These are phyloP conservation scores for Russula virescens DNA, from an alignment of 768 basidiomycete genomes.

Conservation along the genomic window DNA sequence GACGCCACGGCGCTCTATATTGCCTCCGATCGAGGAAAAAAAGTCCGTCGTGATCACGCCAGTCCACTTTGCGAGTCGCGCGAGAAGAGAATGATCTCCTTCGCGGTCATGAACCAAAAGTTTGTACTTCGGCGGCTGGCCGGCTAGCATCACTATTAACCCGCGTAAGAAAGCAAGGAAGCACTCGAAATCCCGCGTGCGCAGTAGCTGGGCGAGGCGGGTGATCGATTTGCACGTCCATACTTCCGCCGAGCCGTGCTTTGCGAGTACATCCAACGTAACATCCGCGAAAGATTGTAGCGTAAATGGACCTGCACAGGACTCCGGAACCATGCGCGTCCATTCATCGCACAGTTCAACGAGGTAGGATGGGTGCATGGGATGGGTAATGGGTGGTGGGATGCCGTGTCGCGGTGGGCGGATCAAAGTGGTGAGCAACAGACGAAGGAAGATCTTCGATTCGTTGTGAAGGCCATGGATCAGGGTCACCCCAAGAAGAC, in stretches of 20 bases:
- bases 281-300: slow-evolving; percentile 32
- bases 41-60: slow-evolving; percentile 25
- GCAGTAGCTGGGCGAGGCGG: slow-evolving; percentile 33
- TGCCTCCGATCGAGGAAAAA: neutral
- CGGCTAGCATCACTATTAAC: slow-evolving; percentile 26
- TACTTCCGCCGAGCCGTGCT: slow-evolving; percentile 23
- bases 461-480: slow-evolving; percentile 40
- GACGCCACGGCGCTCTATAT: neutral
- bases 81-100: slow-evolving; percentile 2
- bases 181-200: slow-evolving; percentile 30
- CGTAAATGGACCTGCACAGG: slow-evolving; percentile 1
- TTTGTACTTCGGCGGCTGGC: neutral
- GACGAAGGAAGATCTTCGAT: slow-evolving; percentile 39
- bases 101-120: neutral
- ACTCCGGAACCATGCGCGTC: neutral
- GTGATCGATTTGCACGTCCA: slow-evolving; percentile 43
- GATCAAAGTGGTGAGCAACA: slow-evolving; percentile 38
- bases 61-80: slow-evolving; percentile 28
- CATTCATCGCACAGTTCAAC: slow-evolving; percentile 12
- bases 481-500: slow-evolving; percentile 48
- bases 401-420: slow-evolving; percentile 23
- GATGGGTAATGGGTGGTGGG: slow-evolving; percentile 17
- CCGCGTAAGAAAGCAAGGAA: slow-evolving; percentile 32
- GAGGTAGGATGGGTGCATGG: slow-evolving; percentile 19
- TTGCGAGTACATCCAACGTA: slow-evolving; percentile 32